Evolutionary conservation across 75 land plant genomes (phyloP), one percentile per base, ranked within the genome.

Genomic region (Picea glauca): DNA sequence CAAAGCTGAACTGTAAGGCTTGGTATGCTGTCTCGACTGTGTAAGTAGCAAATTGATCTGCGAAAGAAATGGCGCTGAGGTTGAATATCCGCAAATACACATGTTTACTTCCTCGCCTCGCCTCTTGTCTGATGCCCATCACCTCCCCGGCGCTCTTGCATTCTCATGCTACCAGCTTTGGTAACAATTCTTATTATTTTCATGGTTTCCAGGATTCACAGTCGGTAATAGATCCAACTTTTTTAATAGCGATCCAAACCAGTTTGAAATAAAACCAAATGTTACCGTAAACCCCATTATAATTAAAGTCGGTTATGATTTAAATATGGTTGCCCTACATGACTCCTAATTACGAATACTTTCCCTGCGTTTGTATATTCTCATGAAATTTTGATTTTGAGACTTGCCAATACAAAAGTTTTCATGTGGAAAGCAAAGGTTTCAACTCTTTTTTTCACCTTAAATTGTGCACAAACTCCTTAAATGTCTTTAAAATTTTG

Each of bases 91-190:
- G 33, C 18, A 75, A 32, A 23, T 30, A 17, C 32, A 23, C 32
- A 50, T 13, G 5, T 32, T 23, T 75, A 17, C 67, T 75, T 26
- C 63, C 74, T 33, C 40, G 17, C 40, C n/a, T 66, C 70, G 70
- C 70, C 14, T 20, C 20, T 0, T 0, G 77, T 17, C 3, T 62
- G 18, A 32, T 57, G 18, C 6, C 12, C 75, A 20, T 12, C 13
- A 18, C 15, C 77, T 38, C 46, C 40, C 23, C 74, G 31, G 78
- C 80, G 3, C 32, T n/a, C 50, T 77, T 89, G 62, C 91, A 89
- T 74, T 85, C 91, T 13, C 91, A 90, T 75, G 86, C 91, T 56
- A 90, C 91, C 15, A 90, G 91, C 67, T 90, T 90, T 74, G 91
- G 91, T 90, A 73, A 72, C 62, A 50, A 35, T 75, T 78, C n/a